These are phyloP conservation scores for Zymoseptoria tritici DNA, from an alignment of 2,329 filamentous ascomycete species.

Conservation along the genomic window DNA sequence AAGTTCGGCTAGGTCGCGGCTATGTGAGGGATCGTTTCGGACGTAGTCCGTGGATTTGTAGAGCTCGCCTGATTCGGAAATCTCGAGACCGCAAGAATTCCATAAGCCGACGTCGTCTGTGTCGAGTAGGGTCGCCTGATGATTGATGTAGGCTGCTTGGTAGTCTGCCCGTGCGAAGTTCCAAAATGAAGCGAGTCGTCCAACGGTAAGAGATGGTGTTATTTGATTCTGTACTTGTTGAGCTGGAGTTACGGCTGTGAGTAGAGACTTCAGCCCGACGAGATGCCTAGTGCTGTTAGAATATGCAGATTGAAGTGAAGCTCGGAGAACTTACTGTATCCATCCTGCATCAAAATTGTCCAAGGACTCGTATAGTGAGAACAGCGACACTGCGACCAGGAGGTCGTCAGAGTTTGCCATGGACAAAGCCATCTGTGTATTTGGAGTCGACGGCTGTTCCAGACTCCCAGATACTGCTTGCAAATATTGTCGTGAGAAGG, in stretches of 20 bases:
- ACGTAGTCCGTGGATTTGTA: conserved; percentile 42
- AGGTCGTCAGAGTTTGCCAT: conserved; percentile 50
- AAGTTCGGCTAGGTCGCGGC: conserved; percentile 29
- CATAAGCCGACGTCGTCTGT: conserved; percentile 54
- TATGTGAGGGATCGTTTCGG: conserved; percentile 45
- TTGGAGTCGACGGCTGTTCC: conserved; percentile 17
- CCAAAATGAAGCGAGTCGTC: conserved; percentile 57
- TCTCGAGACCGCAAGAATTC: conserved; percentile 54
- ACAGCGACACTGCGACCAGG: conserved; percentile 56
- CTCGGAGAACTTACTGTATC: conserved; percentile 27
- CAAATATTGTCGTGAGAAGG: conserved; percentile 43
- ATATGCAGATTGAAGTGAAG: background rate
- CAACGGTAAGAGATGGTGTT: conserved; percentile 44
- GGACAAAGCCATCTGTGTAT: conserved; percentile 16
- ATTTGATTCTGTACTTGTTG: conserved; percentile 34
- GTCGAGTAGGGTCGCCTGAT: conserved; percentile 52
- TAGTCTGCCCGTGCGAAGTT: conserved; percentile 51
- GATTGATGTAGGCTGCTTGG: conserved; percentile 46
- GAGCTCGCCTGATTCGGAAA: conserved; percentile 44
- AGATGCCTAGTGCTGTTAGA: conserved; percentile 44
- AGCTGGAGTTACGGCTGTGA: conserved; percentile 36
- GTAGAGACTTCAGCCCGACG: conserved; percentile 55
- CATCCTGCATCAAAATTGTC: conserved; percentile 56
- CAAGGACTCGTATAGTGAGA: conserved; percentile 60
- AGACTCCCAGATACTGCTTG: conserved; percentile 27